A percentile compares a stretch with the other conserved stretches of the same genome.
Evolutionary conservation across 441 rosid species (phyloP).

Genomic region (Gossypium gossypioides): DNA sequence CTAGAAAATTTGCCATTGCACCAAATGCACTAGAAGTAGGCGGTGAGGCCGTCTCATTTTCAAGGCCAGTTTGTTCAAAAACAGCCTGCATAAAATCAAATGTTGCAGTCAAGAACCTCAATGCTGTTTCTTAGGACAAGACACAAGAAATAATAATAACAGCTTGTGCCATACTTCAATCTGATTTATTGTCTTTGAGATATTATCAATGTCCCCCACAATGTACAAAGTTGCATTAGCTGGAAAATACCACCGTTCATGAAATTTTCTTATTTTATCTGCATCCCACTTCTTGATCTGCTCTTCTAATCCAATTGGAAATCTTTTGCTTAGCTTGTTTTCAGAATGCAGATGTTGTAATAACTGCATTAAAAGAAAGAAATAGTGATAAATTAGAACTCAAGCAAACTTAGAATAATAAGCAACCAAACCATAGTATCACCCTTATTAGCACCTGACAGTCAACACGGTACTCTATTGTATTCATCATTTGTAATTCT

Average conservation of each 20-base stretch:
- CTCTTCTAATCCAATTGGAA: slow-evolving; percentile 97
- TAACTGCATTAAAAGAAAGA: slow-evolving; percentile 41
- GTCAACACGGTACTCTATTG: slow-evolving; percentile 98
- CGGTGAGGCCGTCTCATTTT: slow-evolving; percentile 41
- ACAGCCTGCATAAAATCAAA: slow-evolving; percentile 53
- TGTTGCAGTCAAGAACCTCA: slow-evolving; percentile 13
- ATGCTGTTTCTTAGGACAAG: slow-evolving; percentile 12
- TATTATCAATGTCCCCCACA: slow-evolving; percentile 80
- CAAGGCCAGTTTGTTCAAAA: slow-evolving; percentile 63
- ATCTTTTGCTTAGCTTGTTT: slow-evolving; percentile 94
- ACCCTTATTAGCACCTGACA: slow-evolving; percentile 59
- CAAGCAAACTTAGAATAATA: slow-evolving; percentile 9
- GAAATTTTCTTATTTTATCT: slow-evolving; percentile 94
- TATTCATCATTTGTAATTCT: slow-evolving; percentile 98
- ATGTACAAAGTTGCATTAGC: slow-evolving; percentile 93
- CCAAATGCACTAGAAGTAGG: slow-evolving; percentile 79
- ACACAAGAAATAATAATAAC: slow-evolving; percentile 7
- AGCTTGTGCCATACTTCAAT: slow-evolving; percentile 58
- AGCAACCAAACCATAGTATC: slow-evolving; percentile 18
- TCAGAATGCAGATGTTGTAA: slow-evolving; percentile 96
- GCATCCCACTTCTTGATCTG: slow-evolving; percentile 99
- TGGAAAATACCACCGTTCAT: slow-evolving; percentile 98
- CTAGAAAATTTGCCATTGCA: slow-evolving; percentile 98
- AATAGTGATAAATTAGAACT: slow-evolving; percentile 11
- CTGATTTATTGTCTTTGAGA: slow-evolving; percentile 57